Base-by-base conservation (phyloP, 139 green algal species). In the Gonium pectorale region DNA sequence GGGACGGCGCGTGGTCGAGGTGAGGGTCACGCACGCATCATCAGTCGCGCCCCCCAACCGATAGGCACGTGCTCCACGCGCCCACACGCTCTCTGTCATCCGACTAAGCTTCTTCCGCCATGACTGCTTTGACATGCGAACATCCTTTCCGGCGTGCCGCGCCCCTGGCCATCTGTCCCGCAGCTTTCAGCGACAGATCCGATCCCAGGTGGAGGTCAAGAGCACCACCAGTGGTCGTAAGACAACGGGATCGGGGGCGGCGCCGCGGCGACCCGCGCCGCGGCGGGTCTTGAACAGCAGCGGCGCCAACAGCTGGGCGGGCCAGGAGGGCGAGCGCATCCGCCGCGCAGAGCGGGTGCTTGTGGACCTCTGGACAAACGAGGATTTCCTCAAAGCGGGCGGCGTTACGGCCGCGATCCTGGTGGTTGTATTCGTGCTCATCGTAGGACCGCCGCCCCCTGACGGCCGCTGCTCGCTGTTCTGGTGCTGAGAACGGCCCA, bases 371-470 rank as follows among this genome's bases (percentile, higher is more conserved):
- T 83, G 77, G 77, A 83, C 43, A 60, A 83, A 73, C 43, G 77
- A 67, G 22, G 77, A 83, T n/a, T 83, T 83, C 60, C 77, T 83
- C n/a, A 83, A 73, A 35, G n/a, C 41, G 15, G 74, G 74, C 5
- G 67, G 41, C 2, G 31, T 64, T 3, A 40, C 40, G 8, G 44
- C 22, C 60, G 43, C 71, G 40, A 67, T 71, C 35, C 38, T 70
- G 13, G 59, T 82, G 37, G 40, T 82, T 1, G 37, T 82, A 26
- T 70, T 82, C 9, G 74, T 59, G 40, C 74, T 82, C 0, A 51
- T 82, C 22, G 21, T 82, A 4, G 74, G 74, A 5, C 74, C 74
- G n/a, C 74, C 74, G 4, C 74, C 74, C 4, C 24, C 73, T 0
- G 73, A 81, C 35, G 73, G 54, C 51, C 73, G 73, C 37, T 81